Conservation (phyloP, 768 basidiomycete species). For the Filobasidium wieringae region DNA sequence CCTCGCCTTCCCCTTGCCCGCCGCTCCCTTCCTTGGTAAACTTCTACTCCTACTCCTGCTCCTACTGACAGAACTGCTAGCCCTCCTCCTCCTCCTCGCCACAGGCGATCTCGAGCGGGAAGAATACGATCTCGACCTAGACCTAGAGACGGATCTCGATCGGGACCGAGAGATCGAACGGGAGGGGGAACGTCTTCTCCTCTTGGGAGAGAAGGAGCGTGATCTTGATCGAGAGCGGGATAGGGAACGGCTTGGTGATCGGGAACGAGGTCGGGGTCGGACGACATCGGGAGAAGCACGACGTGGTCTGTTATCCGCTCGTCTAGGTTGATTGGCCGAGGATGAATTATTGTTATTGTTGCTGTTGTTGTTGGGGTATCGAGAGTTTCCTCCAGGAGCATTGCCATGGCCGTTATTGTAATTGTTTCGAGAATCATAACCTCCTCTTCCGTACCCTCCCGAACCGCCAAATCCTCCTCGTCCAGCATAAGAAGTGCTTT, state of each 20-base stretch:
- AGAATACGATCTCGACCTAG: slow-evolving; percentile 8
- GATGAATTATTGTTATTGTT: background rate
- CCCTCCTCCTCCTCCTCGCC: slow-evolving; percentile 2
- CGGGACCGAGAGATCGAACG: slow-evolving; percentile 14
- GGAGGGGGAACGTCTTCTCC: slow-evolving; percentile 14
- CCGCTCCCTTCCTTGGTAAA: background rate
- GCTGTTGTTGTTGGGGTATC: slow-evolving; percentile 7
- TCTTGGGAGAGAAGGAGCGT: slow-evolving; percentile 11
- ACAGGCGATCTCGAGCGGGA: slow-evolving; percentile 5
- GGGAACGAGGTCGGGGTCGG: slow-evolving; percentile 1
- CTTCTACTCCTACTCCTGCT: slow-evolving; percentile 20
- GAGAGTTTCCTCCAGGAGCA: slow-evolving; percentile 11
- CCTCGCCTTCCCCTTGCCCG: slow-evolving; percentile 4
- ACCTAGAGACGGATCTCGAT: slow-evolving; percentile 12
- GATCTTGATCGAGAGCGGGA: slow-evolving; percentile 11
- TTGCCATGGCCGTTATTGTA: slow-evolving; percentile 1
- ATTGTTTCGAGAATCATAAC: background rate
- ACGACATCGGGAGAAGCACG: background rate
- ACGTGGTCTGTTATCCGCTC: slow-evolving; percentile 13
- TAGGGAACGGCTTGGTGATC: slow-evolving; percentile 14
- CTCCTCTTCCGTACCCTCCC: slow-evolving; percentile 11
- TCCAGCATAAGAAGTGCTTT: slow-evolving; percentile 5
- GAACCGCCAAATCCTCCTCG: slow-evolving; percentile 7
- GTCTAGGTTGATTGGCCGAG: slow-evolving; percentile 3
- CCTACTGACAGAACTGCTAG: no score